Evolutionary conservation across 2,329 filamentous ascomycete genomes (phyloP).

Genomic region (Paecilomyces variotii): DNA sequence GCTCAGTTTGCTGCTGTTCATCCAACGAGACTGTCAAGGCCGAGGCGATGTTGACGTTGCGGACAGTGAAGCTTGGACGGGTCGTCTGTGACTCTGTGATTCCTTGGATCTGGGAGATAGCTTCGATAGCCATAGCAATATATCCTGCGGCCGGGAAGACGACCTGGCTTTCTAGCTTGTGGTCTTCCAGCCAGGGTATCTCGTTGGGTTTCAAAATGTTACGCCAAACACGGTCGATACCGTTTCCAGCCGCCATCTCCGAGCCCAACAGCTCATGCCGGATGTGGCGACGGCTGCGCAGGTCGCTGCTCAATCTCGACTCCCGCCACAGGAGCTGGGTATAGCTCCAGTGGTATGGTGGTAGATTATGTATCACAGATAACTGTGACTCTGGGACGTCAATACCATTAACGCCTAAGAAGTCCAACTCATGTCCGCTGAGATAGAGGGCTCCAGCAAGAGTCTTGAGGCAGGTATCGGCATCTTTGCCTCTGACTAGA

Average conservation of each 20-base stretch:
- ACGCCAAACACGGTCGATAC: constrained; percentile 19
- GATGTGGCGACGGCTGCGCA: background rate
- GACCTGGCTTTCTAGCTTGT: constrained; percentile 23
- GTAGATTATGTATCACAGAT: constrained; percentile 1
- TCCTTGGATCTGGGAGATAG: background rate
- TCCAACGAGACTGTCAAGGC: too few species aligned
- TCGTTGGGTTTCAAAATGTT: constrained; percentile 22
- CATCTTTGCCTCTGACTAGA: too few species aligned
- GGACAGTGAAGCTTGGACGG: too few species aligned
- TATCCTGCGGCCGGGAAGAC: constrained; percentile 25
- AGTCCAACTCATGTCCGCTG: too few species aligned
- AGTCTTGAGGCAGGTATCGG: too few species aligned
- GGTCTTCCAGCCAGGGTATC: constrained; percentile 26
- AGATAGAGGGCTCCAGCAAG: too few species aligned
- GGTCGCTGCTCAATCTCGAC: constrained; percentile 8
- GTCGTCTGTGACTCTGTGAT: too few species aligned
- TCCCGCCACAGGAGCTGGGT: constrained; percentile 7
- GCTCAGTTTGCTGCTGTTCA: too few species aligned
- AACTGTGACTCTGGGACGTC: too few species aligned
- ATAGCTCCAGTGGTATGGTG: constrained; percentile 14
- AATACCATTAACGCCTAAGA: too few species aligned
- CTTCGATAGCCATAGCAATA: constrained; percentile 19
- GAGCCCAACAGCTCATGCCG: constrained; percentile 6
- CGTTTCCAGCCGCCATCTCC: constrained; percentile 11
- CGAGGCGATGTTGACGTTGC: too few species aligned